phyloP scores from a whole-genome alignment of 2,329 filamentous ascomycete genomes.

The Rutstroemia sp. region DNA sequence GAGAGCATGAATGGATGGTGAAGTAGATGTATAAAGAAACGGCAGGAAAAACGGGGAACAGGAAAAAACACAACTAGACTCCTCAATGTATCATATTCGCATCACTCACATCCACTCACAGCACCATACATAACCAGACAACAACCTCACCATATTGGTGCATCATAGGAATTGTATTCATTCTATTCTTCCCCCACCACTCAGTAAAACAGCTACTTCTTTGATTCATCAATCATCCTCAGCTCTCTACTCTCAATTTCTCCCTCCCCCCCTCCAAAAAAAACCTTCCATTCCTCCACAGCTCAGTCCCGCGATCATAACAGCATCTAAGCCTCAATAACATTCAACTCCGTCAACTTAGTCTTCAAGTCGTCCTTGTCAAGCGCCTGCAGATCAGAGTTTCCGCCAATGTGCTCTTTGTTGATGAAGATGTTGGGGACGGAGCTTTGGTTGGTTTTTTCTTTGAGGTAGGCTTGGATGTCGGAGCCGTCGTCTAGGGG shows the following conservation, averaged over 20 bases:
- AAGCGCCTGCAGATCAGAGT: slow-evolving; percentile 71
- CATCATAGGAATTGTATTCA: neutral
- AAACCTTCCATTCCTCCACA: neutral
- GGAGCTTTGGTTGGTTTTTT: slow-evolving; percentile 76
- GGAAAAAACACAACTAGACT: neutral
- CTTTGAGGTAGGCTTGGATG: slow-evolving; percentile 74
- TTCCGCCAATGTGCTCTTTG: slow-evolving; percentile 89
- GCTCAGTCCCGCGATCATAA: too few relatives aligned
- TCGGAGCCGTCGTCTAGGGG: slow-evolving; percentile 66
- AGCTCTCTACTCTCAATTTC: neutral
- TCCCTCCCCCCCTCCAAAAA: neutral
- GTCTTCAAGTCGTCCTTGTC: slow-evolving; percentile 56
- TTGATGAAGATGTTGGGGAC: slow-evolving; percentile 95
- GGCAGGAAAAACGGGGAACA: neutral
- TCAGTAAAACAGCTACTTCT: neutral
- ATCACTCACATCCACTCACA: too few relatives aligned
- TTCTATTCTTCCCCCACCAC: too few relatives aligned
- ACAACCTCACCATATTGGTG: neutral
- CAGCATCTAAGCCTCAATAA: slow-evolving; percentile 31
- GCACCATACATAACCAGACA: neutral
- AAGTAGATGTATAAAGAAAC: neutral
- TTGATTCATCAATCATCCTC: neutral
- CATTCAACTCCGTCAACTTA: slow-evolving; percentile 57
- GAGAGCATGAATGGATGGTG: too few relatives aligned
- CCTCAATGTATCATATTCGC: too few relatives aligned